Conservation (phyloP, 1,284 basidiomycete species). For the Ceratobasidium sp. region DNA sequence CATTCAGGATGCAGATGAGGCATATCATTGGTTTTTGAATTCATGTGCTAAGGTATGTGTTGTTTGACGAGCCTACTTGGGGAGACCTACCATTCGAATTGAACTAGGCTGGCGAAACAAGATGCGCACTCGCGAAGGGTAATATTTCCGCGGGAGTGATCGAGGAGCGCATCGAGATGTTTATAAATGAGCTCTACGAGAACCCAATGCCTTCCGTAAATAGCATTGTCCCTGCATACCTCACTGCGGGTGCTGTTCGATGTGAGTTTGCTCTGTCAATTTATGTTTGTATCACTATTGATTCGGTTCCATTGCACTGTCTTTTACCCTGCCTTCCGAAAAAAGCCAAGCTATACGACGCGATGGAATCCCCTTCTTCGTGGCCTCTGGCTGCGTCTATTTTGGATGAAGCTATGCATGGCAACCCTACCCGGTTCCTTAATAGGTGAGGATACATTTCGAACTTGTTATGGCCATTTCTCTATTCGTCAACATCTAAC, state of each 20-base stretch:
- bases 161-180: constrained; percentile 56
- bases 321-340: neutral
- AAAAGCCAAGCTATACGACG: constrained; percentile 35
- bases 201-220: constrained; percentile 29
- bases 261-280: neutral
- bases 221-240: constrained; percentile 53
- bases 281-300: neutral
- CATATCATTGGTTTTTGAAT: constrained; percentile 43
- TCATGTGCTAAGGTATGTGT: constrained; percentile 32
- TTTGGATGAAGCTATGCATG: constrained; percentile 19
- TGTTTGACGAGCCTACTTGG: neutral
- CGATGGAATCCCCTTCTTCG: constrained; percentile 24
- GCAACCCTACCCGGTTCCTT: constrained; percentile 23
- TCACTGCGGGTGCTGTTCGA: constrained; percentile 22
- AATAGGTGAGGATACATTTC: constrained; percentile 9
- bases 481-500: no score
- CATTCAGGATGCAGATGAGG: constrained; percentile 38
- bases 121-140: constrained; percentile 25
- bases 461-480: neutral
- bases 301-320: neutral
- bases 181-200: constrained; percentile 53
- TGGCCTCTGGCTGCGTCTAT: constrained; percentile 22
- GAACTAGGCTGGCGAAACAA: constrained; percentile 29
- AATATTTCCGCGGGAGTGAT: constrained; percentile 51
- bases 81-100: neutral